Evolutionary conservation across 495 filamentous ascomycete species (phyloP).

Genomic region (Patellaria atrata): DNA sequence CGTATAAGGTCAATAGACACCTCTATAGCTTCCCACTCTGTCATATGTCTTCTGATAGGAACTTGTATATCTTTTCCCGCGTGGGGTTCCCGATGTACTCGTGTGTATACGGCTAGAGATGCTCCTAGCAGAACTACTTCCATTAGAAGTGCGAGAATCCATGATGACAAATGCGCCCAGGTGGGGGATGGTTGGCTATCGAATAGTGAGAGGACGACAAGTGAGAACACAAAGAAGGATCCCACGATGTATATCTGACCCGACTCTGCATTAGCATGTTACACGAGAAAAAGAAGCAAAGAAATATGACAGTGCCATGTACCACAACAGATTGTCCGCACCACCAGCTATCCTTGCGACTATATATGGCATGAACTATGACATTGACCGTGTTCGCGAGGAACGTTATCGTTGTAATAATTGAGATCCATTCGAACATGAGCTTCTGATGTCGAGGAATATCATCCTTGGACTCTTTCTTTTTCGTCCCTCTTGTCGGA

Average conservation of each 20-base stretch:
- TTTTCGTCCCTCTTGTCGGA: conserved; percentile 32
- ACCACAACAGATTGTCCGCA: conserved; percentile 74
- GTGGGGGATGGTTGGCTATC: conserved; percentile 65
- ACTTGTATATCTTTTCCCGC: conserved; percentile 35
- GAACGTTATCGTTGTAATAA: conserved; percentile 52
- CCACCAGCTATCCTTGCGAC: conserved; percentile 67
- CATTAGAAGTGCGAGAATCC: conserved; percentile 50
- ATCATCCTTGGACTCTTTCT: conserved; percentile 32
- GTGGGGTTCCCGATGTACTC: conserved; percentile 41
- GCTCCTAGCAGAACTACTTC: conserved; percentile 55
- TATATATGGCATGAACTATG: conserved; percentile 56
- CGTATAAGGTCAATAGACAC: conserved; percentile 45
- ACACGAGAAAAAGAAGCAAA: conserved; percentile 3
- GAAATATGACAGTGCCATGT: no score
- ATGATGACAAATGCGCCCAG: conserved; percentile 55
- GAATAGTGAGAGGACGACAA: conserved; percentile 64
- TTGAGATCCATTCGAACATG: conserved; percentile 61
- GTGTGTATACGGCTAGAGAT: conserved; percentile 46
- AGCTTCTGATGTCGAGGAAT: conserved; percentile 46
- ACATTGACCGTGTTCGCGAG: conserved; percentile 60
- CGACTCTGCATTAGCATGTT: conserved; percentile 3
- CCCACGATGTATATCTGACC: conserved; percentile 65
- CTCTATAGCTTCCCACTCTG: conserved; percentile 50
- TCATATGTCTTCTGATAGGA: conserved; percentile 35
- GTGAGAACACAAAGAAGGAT: conserved; percentile 58